Base-by-base conservation (phyloP, 495 filamentous ascomycete species). In the Xylaria longipes region DNA sequence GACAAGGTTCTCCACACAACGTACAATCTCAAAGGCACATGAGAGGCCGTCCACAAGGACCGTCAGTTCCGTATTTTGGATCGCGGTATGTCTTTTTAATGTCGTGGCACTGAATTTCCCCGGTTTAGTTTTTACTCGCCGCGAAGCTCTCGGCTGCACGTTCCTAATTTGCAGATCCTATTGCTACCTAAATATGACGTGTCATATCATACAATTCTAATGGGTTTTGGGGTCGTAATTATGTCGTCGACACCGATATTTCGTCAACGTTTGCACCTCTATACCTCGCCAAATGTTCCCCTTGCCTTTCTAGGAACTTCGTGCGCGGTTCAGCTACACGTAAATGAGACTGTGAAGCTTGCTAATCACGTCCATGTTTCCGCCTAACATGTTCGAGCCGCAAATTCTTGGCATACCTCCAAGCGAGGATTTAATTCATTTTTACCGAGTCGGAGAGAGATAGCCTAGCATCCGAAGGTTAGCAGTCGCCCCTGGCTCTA, bases 1-100 rank as follows among this genome's bases (percentile, higher is more conserved):
- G 33, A 67, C 65, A 45, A 15, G 65, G 25, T 69, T 69, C 67
- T 69, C 67, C 67, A 69, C 67, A 69, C 52, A 69, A 37, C 43
- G 50, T 37, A 63, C 33, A 15, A 63, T 62, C 43, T 43, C 52
- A 25, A 60, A 29, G 25, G 12, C 22, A 45, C 33, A 60, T 17
- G 25, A 68, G 46, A 35, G 37, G 50, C 65, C 17, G 52, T 68
- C 54, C 46, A 60, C 65, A 22, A 68, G 66, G 66, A 25, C 66
- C 66, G 66, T 58, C 41, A 20, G 48, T 54, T 67, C 65, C 65
- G 65, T 43, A 41, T 3, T 41, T n/a, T 63, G 11, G 60, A 43
- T 27, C n/a, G 45, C 11, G 22, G 20, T 56, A 20, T 41, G n/a
- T 39, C 25, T 50, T 48, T 67, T 48, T 48, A 67, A 67, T 56